These are phyloP conservation scores for Corrigiola litoralis DNA, from an alignment of 179 eudicot genomes.

Conservation along the genomic window DNA sequence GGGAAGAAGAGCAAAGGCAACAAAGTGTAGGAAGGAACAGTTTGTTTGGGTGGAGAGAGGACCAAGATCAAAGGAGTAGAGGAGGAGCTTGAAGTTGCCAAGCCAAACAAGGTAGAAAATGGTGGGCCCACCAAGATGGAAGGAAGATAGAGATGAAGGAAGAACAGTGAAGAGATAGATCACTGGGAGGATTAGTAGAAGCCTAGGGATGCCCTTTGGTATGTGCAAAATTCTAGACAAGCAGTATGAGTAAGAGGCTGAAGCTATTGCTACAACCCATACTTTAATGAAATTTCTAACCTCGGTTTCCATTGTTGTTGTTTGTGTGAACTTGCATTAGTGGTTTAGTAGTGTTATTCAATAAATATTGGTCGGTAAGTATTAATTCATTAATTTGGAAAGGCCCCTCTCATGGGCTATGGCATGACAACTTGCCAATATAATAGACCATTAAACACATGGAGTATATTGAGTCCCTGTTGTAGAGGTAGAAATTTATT, in stretches of 20 bases:
- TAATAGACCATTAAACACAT: too few relatives aligned
- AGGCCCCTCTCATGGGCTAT: too few relatives aligned
- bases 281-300: constrained; percentile 7
- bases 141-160: constrained; percentile 17
- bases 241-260: constrained; percentile 17
- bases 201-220: background rate
- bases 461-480: too few relatives aligned
- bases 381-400: too few relatives aligned
- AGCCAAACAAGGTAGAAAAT: constrained; percentile 54
- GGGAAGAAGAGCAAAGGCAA: constrained; percentile 34
- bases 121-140: constrained; percentile 27
- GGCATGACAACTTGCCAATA: too few relatives aligned
- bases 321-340: background rate
- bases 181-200: constrained; percentile 24
- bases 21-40: constrained; percentile 38
- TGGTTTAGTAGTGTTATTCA: too few relatives aligned
- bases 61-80: constrained; percentile 40
- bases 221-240: constrained; percentile 10
- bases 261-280: constrained; percentile 15
- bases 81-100: constrained; percentile 51
- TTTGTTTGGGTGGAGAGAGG: constrained; percentile 33
- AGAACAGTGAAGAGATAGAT: constrained; percentile 23
- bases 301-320: constrained; percentile 12
- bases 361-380: too few relatives aligned
- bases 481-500: too few relatives aligned